phyloP scores from a whole-genome alignment of 139 green algal genomes.

The Chlamydomonas schloesseri region DNA sequence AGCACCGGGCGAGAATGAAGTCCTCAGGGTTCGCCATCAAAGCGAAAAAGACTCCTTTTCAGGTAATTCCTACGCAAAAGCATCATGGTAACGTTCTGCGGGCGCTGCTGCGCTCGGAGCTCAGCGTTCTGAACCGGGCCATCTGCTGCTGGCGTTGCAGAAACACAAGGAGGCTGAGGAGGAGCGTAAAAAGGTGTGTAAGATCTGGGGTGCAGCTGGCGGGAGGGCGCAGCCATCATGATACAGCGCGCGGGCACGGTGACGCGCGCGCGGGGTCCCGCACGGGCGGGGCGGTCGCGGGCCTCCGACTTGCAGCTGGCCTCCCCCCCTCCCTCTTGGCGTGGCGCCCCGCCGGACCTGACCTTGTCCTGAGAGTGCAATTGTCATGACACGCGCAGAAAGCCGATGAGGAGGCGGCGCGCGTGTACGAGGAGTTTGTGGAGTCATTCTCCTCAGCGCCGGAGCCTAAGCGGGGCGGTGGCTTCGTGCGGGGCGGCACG shows the following conservation, averaged over 20 bases:
- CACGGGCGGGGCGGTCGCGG: no score
- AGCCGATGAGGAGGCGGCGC: conserved; percentile 86
- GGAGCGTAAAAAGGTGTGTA: conserved; percentile 70
- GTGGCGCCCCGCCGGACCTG: no score
- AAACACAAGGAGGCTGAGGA: conserved; percentile 92
- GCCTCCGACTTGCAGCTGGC: no score
- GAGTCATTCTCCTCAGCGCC: conserved; percentile 83
- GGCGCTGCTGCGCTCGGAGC: no score
- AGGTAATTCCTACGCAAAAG: conserved; percentile 37
- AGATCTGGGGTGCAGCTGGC: not conserved
- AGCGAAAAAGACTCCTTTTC: conserved; percentile 92
- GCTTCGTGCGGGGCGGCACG: conserved; percentile 76
- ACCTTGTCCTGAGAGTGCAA: no score
- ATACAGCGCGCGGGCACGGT: not conserved
- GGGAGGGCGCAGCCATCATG: not conserved
- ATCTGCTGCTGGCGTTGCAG: conserved; percentile 55
- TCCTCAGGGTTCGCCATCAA: conserved; percentile 59
- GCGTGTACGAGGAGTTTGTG: conserved; percentile 94
- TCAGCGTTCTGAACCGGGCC: no score
- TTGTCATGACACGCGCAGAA: conserved; percentile 69
- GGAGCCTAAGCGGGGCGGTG: not conserved
- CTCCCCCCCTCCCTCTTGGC: no score
- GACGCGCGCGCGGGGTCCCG: no score
- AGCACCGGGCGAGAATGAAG: conserved; percentile 7
- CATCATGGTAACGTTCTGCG: no score